These are phyloP conservation scores for Rhamnella rubrinervis DNA, from an alignment of 331 rosid species.

Conservation along the genomic window DNA sequence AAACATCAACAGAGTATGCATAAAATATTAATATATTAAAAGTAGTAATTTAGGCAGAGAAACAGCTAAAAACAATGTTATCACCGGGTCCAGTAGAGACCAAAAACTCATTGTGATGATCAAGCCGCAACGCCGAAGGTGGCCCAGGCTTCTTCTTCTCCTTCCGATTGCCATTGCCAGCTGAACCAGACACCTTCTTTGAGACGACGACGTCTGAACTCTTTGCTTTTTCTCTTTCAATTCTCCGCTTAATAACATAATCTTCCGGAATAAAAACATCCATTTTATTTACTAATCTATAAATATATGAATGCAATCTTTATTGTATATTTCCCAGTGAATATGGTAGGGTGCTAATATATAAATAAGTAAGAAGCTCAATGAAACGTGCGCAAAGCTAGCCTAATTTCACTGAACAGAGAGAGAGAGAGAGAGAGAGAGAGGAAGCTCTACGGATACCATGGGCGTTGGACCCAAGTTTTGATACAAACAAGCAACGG, in stretches of 20 bases:
- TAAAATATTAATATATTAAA: neutral
- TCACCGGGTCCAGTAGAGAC: constrained; percentile 8
- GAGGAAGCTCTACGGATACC: constrained; percentile 18
- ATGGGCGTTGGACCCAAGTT: constrained; percentile 48
- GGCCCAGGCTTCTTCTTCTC: neutral
- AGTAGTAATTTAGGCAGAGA: constrained; percentile 28
- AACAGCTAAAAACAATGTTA: constrained; percentile 30
- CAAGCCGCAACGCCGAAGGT: neutral
- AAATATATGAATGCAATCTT: too few relatives aligned
- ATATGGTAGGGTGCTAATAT: too few relatives aligned
- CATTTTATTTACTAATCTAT: constrained; percentile 14
- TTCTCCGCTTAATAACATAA: constrained; percentile 35
- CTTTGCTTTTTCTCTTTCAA: constrained; percentile 36
- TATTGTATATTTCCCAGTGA: too few relatives aligned
- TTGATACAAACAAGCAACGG: constrained; percentile 16
- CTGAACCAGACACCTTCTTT: neutral
- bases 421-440: neutral
- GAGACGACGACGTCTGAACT: neutral
- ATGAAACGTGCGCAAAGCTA: too few relatives aligned
- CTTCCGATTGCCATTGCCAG: neutral
- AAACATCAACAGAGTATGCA: too few relatives aligned
- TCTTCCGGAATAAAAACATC: constrained; percentile 55
- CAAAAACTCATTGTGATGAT: neutral
- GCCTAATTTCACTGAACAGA: neutral
- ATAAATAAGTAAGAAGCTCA: too few relatives aligned